Evolutionary conservation across 2,329 filamentous ascomycete species (phyloP), one percentile per base, ranked within the genome.

Genomic region (Botryotinia calthae): DNA sequence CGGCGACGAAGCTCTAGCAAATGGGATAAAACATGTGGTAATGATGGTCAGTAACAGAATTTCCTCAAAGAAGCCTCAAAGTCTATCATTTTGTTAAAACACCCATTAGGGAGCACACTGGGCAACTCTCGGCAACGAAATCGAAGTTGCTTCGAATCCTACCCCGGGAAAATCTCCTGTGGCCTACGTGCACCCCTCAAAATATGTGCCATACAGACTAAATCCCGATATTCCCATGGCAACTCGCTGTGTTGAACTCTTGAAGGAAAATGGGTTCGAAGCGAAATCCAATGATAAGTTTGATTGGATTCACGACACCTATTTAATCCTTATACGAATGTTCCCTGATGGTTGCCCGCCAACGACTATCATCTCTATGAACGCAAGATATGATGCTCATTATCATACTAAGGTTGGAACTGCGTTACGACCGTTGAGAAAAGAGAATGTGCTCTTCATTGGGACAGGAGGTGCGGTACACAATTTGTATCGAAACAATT

Each of bases 261-360:
- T 92, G 2, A 76, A 80, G 7, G 78, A 79, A 2, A 83, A 84
- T 2, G 89, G 89, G 14, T 87, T 91, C 80, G 83, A 87, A 48
- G 87, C 85, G 1, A 78, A 80, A 6, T 82, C 80, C 1, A 89
- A 91, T 78, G 77, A 84, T 0, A 83, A 78, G 0, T 92, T 92
- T 75, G 87, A 92, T 78, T 92, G 90, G 90, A 92, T 92, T 79
- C 90, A 93, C 82, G 90, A 93, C 80, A 91, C 88, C 0, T 92
- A 89, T 78, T 85, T 92, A 4, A 87, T 92, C 72, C 82, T 92
- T 14, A 90, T 92, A 78, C 85, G 89, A 71, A 92, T 93, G 90
- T 92, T 92, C 75, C 90, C 90, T 0, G 75, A 78, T 2, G 84
- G 82, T n/a, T 91, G 88, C 77, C 90, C 90, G 2, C 90, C 90